These are phyloP conservation scores for Flammula alnicola DNA, from an alignment of 1,284 basidiomycete species.

Conservation along the genomic window DNA sequence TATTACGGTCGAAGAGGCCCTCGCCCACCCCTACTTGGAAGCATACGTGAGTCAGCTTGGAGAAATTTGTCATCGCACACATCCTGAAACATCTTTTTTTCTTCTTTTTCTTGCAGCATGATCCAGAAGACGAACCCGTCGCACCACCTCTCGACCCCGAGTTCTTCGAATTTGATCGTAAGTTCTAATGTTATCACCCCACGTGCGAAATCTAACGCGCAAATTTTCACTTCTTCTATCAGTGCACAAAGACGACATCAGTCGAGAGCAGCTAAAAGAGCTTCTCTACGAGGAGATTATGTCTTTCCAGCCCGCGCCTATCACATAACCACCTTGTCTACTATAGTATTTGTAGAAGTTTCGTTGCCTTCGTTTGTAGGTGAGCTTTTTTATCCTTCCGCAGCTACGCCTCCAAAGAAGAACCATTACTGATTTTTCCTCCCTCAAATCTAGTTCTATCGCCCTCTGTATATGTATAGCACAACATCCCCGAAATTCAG, in stretches of 20 bases:
- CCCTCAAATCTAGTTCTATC: neutral
- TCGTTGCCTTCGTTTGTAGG: slow-evolving; percentile 12
- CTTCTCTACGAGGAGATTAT: slow-evolving; percentile 70
- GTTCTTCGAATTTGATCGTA: slow-evolving; percentile 94
- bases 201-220: neutral
- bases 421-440: too few species aligned
- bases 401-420: too few species aligned
- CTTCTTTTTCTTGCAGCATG: slow-evolving; percentile 62
- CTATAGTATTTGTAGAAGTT: slow-evolving; percentile 11
- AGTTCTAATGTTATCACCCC: slow-evolving; percentile 26
- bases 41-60: slow-evolving; percentile 71
- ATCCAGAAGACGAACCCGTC: slow-evolving; percentile 91
- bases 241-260: slow-evolving; percentile 95
- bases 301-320: slow-evolving; percentile 73
- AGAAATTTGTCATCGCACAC: neutral
- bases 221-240: slow-evolving; percentile 9
- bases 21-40: slow-evolving; percentile 90
- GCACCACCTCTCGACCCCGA: slow-evolving; percentile 88
- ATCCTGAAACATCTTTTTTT: neutral
- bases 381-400: neutral
- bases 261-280: slow-evolving; percentile 70
- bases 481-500: slow-evolving; percentile 1
- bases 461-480: slow-evolving; percentile 12
- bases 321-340: slow-evolving; percentile 37
- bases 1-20: slow-evolving; percentile 89